These are phyloP conservation scores for Salvia rosmarinus DNA, from an alignment of 257 asterid genomes.

Conservation along the genomic window DNA sequence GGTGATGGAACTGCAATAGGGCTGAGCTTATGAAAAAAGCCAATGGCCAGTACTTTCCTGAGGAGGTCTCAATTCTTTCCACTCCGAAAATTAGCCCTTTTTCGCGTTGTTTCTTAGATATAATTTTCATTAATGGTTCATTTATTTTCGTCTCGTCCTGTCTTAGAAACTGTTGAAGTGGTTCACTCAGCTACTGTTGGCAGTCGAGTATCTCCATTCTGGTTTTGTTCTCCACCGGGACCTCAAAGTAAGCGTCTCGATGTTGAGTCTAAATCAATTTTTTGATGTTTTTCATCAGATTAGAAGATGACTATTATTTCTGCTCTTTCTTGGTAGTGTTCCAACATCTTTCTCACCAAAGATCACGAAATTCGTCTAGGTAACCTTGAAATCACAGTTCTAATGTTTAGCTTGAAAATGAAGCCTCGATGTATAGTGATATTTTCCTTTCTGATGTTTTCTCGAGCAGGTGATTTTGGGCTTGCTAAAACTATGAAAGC, in stretches of 20 bases:
- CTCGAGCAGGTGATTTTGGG: constrained; percentile 87
- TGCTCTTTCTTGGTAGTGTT: constrained; percentile 66
- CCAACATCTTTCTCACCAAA: constrained; percentile 94
- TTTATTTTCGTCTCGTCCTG: not conserved
- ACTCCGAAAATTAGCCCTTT: not conserved
- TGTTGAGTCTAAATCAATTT: not conserved
- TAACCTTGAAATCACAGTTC: constrained; percentile 11
- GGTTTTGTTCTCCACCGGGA: constrained; percentile 93
- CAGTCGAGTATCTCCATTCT: constrained; percentile 96
- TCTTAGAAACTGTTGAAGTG: constrained; percentile 76
- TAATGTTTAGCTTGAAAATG: not conserved
- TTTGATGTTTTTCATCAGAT: constrained; percentile 19
- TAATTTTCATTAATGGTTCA: not conserved
- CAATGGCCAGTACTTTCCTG: constrained; percentile 87
- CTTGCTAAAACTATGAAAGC: constrained; percentile 95
- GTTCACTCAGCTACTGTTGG: constrained; percentile 88
- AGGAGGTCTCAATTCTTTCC: constrained; percentile 66
- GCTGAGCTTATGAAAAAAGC: constrained; percentile 94
- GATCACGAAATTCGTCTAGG: constrained; percentile 94
- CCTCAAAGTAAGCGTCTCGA: constrained; percentile 63
- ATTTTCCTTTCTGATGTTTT: constrained; percentile 13
- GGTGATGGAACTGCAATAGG: constrained; percentile 54
- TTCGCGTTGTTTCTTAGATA: not conserved
- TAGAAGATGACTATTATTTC: constrained; percentile 26
- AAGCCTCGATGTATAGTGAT: constrained; percentile 12